Evolutionary conservation across 2,329 filamentous ascomycete species (phyloP), one percentile per base, ranked within the genome.

Genomic region (Aspergillus amoenus): DNA sequence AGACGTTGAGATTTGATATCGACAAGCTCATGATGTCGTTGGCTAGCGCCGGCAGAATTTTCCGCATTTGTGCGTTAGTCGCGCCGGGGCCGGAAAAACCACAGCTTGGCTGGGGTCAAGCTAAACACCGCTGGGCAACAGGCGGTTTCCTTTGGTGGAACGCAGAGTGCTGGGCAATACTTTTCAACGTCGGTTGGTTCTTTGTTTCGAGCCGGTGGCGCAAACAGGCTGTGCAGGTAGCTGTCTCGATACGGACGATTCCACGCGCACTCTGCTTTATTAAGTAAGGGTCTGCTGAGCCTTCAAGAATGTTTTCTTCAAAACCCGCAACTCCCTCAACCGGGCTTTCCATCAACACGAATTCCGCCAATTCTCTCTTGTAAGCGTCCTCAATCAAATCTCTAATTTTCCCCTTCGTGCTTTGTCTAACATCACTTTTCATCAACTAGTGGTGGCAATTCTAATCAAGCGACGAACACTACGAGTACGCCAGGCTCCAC

Each of bases 341-440:
- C 39, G 73, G 72, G 46, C 72, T 84, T 67, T 81, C 78, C 58
- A 78, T 84, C 65, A 85, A 84, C 65, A 84, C 82, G 18, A 77
- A 77, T 60, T 72, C 74, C 22, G 70, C 72, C 49, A 78, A 79
- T 68, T 76, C 76, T 52, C 70, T 79, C 45, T 81, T 81, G 79
- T 81, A 71, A 71, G 78, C 73, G 13, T 40, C 47, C 37, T 27
- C 17, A 40, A 7, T 17, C 34, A 34, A 30, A 37, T 13, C 21
- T 52, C 22, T 32, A 12, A 39, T 45, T 32, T 11, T 7, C 15
- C 18, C 2, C 37, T 27, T 18, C 6, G 13, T 39, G 24, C 0
- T 47, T 27, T 21, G 34, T 37, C 51, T 59, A 52, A 56, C 49
- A 47, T 52, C 21, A 43, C 42, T 41, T 56, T 52, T 43, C 51